These are phyloP conservation scores for Chlorophyllum brunneum DNA, from an alignment of 768 basidiomycete species.

Conservation along the genomic window DNA sequence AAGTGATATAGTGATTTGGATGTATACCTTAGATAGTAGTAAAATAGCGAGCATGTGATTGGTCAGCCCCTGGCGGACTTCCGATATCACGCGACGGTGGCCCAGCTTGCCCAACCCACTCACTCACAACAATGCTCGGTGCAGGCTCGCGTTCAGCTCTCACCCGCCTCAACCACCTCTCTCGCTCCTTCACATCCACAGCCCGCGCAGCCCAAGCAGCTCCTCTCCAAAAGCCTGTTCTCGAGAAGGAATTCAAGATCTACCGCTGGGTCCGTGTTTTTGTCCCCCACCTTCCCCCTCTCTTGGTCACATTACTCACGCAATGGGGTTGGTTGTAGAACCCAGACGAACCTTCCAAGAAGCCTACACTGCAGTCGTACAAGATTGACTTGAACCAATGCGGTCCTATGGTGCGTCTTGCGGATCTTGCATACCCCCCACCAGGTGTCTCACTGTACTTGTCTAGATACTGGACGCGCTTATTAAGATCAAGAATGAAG, in stretches of 20 bases:
- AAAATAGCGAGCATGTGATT: constrained; percentile 17
- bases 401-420: constrained; percentile 76
- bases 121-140: constrained; percentile 9
- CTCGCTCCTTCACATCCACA: constrained; percentile 18
- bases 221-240: constrained; percentile 60
- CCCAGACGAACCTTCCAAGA: constrained; percentile 90
- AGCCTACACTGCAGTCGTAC: constrained; percentile 89
- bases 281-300: constrained; percentile 4
- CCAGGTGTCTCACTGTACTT: constrained; percentile 6
- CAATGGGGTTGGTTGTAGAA: constrained; percentile 53
- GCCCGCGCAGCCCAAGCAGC: constrained; percentile 34
- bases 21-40: neutral
- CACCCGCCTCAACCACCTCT: constrained; percentile 15
- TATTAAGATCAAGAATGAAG: constrained; percentile 99
- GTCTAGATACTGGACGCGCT: constrained; percentile 78
- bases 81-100: constrained; percentile 20
- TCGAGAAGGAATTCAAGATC: constrained; percentile 95
- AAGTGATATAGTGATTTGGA: neutral
- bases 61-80: constrained; percentile 16
- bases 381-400: constrained; percentile 90
- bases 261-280: constrained; percentile 84
- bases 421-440: neutral
- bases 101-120: constrained; percentile 14
- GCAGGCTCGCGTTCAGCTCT: constrained; percentile 10
- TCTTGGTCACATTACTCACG: neutral